Conservation (phyloP, 495 filamentous ascomycete genomes). For the Daldinia decipiens region DNA sequence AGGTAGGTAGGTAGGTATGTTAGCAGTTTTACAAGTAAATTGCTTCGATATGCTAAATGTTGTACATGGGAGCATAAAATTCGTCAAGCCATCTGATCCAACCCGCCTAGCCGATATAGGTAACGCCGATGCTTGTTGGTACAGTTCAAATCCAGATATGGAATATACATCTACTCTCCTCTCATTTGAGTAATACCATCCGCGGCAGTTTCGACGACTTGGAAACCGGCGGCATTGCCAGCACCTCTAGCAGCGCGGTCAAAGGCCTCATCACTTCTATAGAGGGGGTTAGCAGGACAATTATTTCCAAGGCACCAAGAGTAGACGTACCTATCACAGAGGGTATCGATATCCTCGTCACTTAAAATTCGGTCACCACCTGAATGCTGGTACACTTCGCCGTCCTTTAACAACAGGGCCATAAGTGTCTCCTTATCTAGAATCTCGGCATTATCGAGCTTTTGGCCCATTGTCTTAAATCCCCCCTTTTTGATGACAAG, state of each 20-base stretch:
- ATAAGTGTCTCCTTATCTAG: conserved; percentile 68
- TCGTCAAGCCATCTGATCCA: not conserved
- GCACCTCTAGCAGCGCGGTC: conserved; percentile 77
- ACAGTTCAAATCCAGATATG: not conserved
- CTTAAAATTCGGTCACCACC: conserved; percentile 72
- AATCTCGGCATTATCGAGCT: conserved; percentile 60
- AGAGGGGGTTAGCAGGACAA: conserved; percentile 15
- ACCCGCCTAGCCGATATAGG: conserved; percentile 8
- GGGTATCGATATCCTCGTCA: conserved; percentile 76
- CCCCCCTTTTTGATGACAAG: conserved; percentile 94
- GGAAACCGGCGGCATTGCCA: conserved; percentile 69
- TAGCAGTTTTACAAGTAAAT: conserved; percentile 7
- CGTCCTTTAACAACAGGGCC: conserved; percentile 69
- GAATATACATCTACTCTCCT: conserved; percentile 22
- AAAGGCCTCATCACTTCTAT: conserved; percentile 85
- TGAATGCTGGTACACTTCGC: conserved; percentile 69
- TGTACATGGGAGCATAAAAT: not conserved
- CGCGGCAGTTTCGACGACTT: conserved; percentile 71
- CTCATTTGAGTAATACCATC: conserved; percentile 55
- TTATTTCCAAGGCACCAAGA: not conserved
- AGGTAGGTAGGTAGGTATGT: not conserved
- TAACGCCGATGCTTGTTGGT: conserved; percentile 22
- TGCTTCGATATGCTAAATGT: not conserved
- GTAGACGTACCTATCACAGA: conserved; percentile 69
- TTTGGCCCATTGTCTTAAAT: conserved; percentile 71